phyloP scores from a whole-genome alignment of 2,329 filamentous ascomycete genomes.

The Fusarium duplospermum region DNA sequence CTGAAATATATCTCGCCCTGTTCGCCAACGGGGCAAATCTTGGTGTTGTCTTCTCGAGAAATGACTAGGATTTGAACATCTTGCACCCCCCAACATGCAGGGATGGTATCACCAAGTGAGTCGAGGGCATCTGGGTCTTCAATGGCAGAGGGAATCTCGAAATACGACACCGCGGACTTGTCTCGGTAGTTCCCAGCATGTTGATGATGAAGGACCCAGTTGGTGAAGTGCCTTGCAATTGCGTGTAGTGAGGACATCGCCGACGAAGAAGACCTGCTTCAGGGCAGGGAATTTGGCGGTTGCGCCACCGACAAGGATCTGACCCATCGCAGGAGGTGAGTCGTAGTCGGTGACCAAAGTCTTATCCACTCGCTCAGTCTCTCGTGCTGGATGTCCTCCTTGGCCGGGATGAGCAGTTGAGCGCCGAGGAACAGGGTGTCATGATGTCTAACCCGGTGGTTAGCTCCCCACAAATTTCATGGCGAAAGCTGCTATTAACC shows the following conservation, averaged over 20 bases:
- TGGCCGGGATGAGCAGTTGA: constrained; percentile 79
- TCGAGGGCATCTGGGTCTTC: constrained; percentile 67
- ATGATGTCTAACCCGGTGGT: constrained; percentile 74
- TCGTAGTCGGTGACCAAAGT: constrained; percentile 75
- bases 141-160: constrained; percentile 75
- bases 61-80: constrained; percentile 90
- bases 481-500: constrained; percentile 52
- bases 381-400: constrained; percentile 88
- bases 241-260: constrained; percentile 86
- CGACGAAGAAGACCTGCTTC: constrained; percentile 89
- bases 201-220: constrained; percentile 62
- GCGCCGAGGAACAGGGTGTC: constrained; percentile 89
- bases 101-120: constrained; percentile 73
- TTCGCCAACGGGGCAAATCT: constrained; percentile 83
- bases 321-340: constrained; percentile 95
- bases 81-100: constrained; percentile 85
- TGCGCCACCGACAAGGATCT: constrained; percentile 87
- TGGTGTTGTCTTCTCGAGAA: constrained; percentile 72
- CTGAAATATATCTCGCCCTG: constrained; percentile 86
- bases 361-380: constrained; percentile 86
- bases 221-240: constrained; percentile 81
- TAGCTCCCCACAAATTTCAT: background rate
- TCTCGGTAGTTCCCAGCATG: constrained; percentile 16
- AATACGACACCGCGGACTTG: constrained; percentile 76
- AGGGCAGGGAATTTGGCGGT: constrained; percentile 70